Percentiles rank a stretch among this genome's conserved stretches.
These are phyloP conservation scores for Scedosporium aurantiacum DNA, from an alignment of 2,329 filamentous ascomycete species.

Conservation along the genomic window DNA sequence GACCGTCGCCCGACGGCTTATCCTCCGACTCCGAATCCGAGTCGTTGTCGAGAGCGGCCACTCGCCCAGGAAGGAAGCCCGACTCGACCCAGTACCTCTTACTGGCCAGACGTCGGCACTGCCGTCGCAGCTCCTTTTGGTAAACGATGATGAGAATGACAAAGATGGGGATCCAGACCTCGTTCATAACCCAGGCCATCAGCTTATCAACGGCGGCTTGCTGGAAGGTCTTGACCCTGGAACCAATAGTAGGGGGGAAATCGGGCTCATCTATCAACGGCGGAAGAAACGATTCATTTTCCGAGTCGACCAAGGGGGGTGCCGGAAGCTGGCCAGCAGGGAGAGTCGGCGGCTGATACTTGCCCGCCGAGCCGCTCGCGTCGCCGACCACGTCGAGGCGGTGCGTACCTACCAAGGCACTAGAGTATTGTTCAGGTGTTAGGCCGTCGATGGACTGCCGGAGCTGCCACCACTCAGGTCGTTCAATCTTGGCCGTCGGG, in stretches of 20 bases:
- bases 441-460: constrained; percentile 27
- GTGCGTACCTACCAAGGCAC: constrained; percentile 62
- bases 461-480: constrained; percentile 34
- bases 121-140: constrained; percentile 32
- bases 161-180: constrained; percentile 36
- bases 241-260: constrained; percentile 30
- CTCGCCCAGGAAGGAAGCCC: not conserved
- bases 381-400: constrained; percentile 34
- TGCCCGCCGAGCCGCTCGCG: constrained; percentile 15
- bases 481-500: constrained; percentile 33
- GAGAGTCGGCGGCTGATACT: constrained; percentile 25
- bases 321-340: constrained; percentile 18
- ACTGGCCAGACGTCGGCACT: constrained; percentile 22
- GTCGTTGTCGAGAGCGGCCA: not conserved
- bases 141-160: constrained; percentile 30
- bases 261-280: constrained; percentile 14
- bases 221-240: constrained; percentile 39
- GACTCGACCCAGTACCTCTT: constrained; percentile 19
- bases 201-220: constrained; percentile 37
- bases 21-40: constrained; percentile 6
- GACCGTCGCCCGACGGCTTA: not conserved
- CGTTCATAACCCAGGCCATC: constrained; percentile 45
- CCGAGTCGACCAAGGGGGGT: constrained; percentile 9
- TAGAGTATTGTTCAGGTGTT: constrained; percentile 37
- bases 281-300: not conserved